Conservation (phyloP, 2,329 filamentous ascomycete species). For the Alternaria incomplexa region DNA sequence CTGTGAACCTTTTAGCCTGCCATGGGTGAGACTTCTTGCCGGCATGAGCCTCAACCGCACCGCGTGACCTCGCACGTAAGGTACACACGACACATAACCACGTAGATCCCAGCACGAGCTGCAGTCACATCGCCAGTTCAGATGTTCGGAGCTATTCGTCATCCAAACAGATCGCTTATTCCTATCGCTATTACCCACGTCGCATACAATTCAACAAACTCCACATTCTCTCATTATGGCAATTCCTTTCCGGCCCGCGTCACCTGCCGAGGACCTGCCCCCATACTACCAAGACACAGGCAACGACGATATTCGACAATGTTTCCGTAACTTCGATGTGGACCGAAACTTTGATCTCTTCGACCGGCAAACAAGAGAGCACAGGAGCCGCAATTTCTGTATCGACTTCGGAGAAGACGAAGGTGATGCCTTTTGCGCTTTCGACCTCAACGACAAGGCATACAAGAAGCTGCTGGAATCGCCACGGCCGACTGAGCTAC, state of each 20-base stretch:
- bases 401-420: conserved; percentile 67
- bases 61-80: conserved; percentile 37
- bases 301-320: conserved; percentile 41
- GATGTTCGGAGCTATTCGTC: conserved; percentile 5
- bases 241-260: conserved; percentile 33
- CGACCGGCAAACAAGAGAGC: conserved; percentile 50
- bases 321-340: conserved; percentile 63
- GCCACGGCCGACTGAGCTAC: conserved; percentile 56
- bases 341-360: conserved; percentile 54
- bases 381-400: conserved; percentile 63
- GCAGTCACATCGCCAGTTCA: conserved; percentile 16
- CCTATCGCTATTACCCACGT: conserved; percentile 1
- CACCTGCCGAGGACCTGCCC: conserved; percentile 38
- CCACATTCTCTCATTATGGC: conserved; percentile 26
- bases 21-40: conserved; percentile 34
- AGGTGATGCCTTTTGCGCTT: conserved; percentile 61
- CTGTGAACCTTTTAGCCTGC: not conserved
- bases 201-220: not conserved
- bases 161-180: conserved; percentile 1
- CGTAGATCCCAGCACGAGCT: conserved; percentile 34
- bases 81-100: conserved; percentile 21
- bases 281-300: conserved; percentile 43
- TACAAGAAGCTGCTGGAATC: conserved; percentile 47
- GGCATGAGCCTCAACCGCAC: conserved; percentile 10
- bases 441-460: conserved; percentile 57